Percentiles rank a stretch among this genome's conserved stretches.
Conservation (phyloP, 1,284 basidiomycete genomes). For the Neonothopanus nambi region DNA sequence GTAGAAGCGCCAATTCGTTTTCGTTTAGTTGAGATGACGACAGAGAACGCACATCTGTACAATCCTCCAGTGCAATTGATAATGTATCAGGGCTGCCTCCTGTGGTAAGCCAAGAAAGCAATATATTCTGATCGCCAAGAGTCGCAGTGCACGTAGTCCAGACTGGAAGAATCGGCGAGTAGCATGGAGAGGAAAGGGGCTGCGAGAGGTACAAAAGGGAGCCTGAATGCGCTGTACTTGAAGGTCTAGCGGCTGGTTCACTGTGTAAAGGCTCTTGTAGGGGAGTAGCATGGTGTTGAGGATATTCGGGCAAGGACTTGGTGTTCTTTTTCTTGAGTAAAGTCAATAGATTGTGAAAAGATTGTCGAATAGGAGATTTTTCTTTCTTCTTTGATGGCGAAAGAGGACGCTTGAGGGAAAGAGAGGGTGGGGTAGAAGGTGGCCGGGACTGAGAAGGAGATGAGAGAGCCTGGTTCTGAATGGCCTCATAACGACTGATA, state of each 20-base stretch:
- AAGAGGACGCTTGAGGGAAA: slow-evolving; percentile 17
- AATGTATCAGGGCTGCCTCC: slow-evolving; percentile 45
- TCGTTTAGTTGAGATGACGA: slow-evolving; percentile 41
- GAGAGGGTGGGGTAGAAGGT: slow-evolving; percentile 25
- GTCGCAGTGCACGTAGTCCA: slow-evolving; percentile 57
- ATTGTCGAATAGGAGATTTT: slow-evolving; percentile 62
- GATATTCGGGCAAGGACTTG: no score
- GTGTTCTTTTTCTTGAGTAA: slow-evolving; percentile 58
- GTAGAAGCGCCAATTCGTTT: slow-evolving; percentile 43
- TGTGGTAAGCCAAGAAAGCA: slow-evolving; percentile 47
- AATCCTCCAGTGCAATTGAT: slow-evolving; percentile 48
- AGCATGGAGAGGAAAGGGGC: slow-evolving; percentile 10
- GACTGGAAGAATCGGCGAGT: slow-evolving; percentile 36
- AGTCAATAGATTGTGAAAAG: slow-evolving; percentile 63
- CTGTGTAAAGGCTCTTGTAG: background rate
- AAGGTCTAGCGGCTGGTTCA: background rate
- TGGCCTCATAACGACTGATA: no score
- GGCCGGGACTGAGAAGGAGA: no score
- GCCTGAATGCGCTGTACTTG: slow-evolving; percentile 33
- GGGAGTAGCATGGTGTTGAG: background rate
- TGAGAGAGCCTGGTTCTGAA: background rate
- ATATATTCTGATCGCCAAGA: slow-evolving; percentile 46
- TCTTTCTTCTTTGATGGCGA: slow-evolving; percentile 31
- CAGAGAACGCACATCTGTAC: slow-evolving; percentile 66
- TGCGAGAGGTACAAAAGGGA: slow-evolving; percentile 52